Conservation (phyloP, 441 rosid species). For the Arabidopsis hybrid region DNA sequence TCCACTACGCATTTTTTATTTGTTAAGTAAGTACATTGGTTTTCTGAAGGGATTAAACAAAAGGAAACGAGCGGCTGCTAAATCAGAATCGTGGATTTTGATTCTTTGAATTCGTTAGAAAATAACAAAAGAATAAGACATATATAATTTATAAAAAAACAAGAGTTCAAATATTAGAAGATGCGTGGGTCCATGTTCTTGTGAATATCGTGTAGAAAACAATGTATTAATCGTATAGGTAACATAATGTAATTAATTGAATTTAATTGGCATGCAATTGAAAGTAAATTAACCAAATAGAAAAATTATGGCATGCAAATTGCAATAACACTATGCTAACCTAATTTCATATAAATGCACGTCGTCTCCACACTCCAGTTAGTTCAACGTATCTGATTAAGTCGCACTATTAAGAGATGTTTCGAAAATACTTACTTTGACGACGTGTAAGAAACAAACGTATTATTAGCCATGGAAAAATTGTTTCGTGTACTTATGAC, state of each 20-base stretch:
- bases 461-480: neutral
- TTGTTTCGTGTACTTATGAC: conserved; percentile 1
- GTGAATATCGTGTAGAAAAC: neutral
- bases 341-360: conserved; percentile 7
- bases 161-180: neutral
- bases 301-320: conserved; percentile 8
- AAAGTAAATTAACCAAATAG: neutral
- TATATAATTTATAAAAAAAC: neutral
- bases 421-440: neutral
- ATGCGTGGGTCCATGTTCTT: conserved; percentile 30
- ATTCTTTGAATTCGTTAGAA: conserved; percentile 4
- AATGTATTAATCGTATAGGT: conserved; percentile 15
- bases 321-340: conserved; percentile 2
- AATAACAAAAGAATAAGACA: conserved; percentile 1
- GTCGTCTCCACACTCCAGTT: conserved; percentile 7
- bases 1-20: conserved; percentile 15
- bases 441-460: conserved; percentile 22
- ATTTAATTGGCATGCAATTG: neutral
- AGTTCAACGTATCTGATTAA: conserved; percentile 5
- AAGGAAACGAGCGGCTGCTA: conserved; percentile 29
- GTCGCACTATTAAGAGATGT: neutral
- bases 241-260: neutral
- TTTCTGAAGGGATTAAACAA: conserved; percentile 5
- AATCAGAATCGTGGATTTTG: conserved; percentile 39
- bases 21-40: neutral